Evolutionary conservation across 805 yeast species (phyloP).

Genomic region (Candida dajiaensis): DNA sequence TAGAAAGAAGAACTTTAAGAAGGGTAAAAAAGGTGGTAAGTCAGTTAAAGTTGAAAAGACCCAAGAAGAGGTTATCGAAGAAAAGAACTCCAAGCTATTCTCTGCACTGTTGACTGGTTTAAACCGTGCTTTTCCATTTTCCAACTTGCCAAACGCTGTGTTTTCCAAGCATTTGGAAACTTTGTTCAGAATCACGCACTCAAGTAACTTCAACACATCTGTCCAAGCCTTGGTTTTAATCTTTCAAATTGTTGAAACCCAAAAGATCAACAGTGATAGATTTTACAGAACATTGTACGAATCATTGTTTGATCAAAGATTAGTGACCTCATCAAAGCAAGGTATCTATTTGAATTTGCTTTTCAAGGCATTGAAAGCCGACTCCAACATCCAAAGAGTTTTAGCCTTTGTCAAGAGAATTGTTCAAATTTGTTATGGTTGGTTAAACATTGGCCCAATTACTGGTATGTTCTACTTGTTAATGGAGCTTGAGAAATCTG

Average conservation of each 20-base stretch:
- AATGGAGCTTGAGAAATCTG: conserved; percentile 55
- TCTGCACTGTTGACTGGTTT: conserved; percentile 91
- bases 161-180: conserved; percentile 77
- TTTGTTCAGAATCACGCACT: conserved; percentile 84
- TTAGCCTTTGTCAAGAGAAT: conserved; percentile 89
- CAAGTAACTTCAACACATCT: conserved; percentile 89
- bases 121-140: conserved; percentile 93
- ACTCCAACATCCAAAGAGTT: conserved; percentile 54
- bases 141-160: conserved; percentile 63
- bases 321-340: conserved; percentile 84
- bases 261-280: conserved; percentile 54
- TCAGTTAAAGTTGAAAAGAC: conserved; percentile 63
- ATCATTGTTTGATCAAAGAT: conserved; percentile 76
- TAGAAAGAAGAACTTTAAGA: conserved; percentile 71
- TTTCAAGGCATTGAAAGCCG: conserved; percentile 76
- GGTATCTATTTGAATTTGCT: conserved; percentile 84
- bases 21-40: conserved; percentile 84
- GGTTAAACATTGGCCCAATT: conserved; percentile 85
- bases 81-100: conserved; percentile 76
- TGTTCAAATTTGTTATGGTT: conserved; percentile 74
- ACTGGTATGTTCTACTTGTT: conserved; percentile 77
- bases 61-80: conserved; percentile 62
- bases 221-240: conserved; percentile 87
- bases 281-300: conserved; percentile 87
- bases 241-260: conserved; percentile 66